Evolutionary conservation across 208 protist species (phyloP), one percentile per base, ranked within the genome.

Genomic region (Angomonas desouzai): DNA sequence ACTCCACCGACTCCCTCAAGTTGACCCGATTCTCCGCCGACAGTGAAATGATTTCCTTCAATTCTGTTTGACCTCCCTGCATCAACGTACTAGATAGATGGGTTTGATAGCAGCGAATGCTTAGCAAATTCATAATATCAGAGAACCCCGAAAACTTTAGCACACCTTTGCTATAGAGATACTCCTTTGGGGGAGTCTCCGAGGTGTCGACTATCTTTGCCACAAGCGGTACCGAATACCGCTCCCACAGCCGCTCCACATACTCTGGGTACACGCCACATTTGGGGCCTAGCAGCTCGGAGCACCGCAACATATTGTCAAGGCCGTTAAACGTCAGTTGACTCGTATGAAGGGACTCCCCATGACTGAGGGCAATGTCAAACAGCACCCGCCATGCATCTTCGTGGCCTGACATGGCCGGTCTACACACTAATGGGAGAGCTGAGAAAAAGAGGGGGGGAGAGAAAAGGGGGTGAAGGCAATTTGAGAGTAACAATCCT

Each of bases 51-150:
- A 85, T 82, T 9, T 80, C 55, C 9, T 64, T 22, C 32, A 83
- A 53, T n/a, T 57, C 43, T 28, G 45, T 22, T 23, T 67, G 2
- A 20, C 45, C 57, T 18, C 73, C 69, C 22, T 72, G 49, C 20
- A 72, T 48, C 29, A 91, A 51, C 9, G 64, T 55, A 4, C 53
- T 53, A 60, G 71, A 82, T 3, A 70, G 65, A 33, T 77, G 60
- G 0, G 77, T 80, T 58, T 95, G 89, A 59, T 77, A 95, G 71
- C 87, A 85, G 2, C 89, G 81, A 34, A 95, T 69, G 62, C 85
- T 86, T 32, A 92, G 71, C 20, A 92, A 77, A 47, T 91, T 92
- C 83, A 95, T 95, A 48, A 95, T 86, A 62, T 86, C 77, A 18
- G 83, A 65, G 66, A 95, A 95, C 1, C 81, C 79, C 28, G 85